A percentile compares a stretch with the other conserved stretches of the same genome.
phyloP scores from a whole-genome alignment of 2,329 filamentous ascomycete genomes.

The Penicillium griseofulvum region DNA sequence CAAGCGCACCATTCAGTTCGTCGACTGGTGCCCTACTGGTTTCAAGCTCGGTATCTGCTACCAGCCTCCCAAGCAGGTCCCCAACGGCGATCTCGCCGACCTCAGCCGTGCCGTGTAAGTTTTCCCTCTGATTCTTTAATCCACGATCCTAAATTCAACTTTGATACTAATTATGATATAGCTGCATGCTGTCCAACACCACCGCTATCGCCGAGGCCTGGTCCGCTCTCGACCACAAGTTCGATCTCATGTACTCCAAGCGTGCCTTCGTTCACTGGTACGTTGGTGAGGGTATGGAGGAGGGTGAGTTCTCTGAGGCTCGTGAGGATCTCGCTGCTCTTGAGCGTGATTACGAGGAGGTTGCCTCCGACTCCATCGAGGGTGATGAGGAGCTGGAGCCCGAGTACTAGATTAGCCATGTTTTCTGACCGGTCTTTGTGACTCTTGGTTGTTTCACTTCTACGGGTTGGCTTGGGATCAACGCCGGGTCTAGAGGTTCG shows the following conservation, averaged over 20 bases:
- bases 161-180: slow-evolving; percentile 40
- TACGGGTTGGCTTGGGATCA: slow-evolving; percentile 24
- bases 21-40: slow-evolving; percentile 99
- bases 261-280: slow-evolving; percentile 99
- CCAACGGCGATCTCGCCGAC: slow-evolving; percentile 95
- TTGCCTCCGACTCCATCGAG: slow-evolving; percentile 89
- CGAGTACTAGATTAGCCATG: slow-evolving; percentile 70
- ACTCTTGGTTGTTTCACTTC: slow-evolving; percentile 20
- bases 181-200: slow-evolving; percentile 92
- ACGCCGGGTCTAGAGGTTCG: slow-evolving; percentile 22
- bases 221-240: slow-evolving; percentile 94
- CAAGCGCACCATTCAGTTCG: slow-evolving; percentile 98
- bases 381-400: slow-evolving; percentile 74
- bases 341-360: slow-evolving; percentile 98
- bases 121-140: slow-evolving; percentile 2
- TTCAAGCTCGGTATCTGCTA: slow-evolving; percentile 99
- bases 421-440: slow-evolving; percentile 18
- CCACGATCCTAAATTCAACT: slow-evolving; percentile 10
- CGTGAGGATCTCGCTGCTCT: slow-evolving; percentile 97
- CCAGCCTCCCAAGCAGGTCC: slow-evolving; percentile 93
- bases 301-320: slow-evolving; percentile 98
- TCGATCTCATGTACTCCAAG: slow-evolving; percentile 99
- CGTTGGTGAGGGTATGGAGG: slow-evolving; percentile 99
- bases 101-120: slow-evolving; percentile 97
- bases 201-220: slow-evolving; percentile 98